A percentile compares a stretch with the other conserved stretches of the same genome.
phyloP scores from a whole-genome alignment of 345 rosid genomes.

The Brassica rapa region DNA sequence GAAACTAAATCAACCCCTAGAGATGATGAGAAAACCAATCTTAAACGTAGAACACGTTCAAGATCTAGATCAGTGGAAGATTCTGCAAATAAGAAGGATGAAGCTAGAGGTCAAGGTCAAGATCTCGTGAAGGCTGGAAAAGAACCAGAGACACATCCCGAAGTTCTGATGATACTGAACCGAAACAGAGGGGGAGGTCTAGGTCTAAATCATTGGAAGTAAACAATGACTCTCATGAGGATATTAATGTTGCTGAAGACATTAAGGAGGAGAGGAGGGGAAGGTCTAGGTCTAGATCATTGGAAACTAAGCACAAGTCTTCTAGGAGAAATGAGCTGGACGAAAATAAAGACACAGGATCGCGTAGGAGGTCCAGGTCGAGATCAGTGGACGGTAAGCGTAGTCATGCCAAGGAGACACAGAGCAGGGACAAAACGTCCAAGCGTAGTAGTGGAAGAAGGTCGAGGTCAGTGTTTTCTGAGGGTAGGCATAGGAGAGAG shows the following conservation, averaged over 20 bases:
- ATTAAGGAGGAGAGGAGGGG: conserved; percentile 48
- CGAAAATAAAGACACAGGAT: conserved; percentile 47
- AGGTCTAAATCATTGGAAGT: conserved; percentile 57
- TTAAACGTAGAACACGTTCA: conserved; percentile 49
- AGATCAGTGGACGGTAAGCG: conserved; percentile 61
- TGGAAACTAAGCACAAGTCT: conserved; percentile 42
- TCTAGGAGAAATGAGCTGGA: conserved; percentile 40
- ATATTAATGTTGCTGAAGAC: conserved; percentile 41
- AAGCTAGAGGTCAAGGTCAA: conserved; percentile 54
- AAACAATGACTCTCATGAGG: conserved; percentile 39
- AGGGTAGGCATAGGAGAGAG: conserved; percentile 48
- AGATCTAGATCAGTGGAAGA: conserved; percentile 63
- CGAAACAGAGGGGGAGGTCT: conserved; percentile 53
- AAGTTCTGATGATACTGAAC: conserved; percentile 49
- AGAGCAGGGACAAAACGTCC: conserved; percentile 53
- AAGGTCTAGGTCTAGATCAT: conserved; percentile 65
- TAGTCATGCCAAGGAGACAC: conserved; percentile 46
- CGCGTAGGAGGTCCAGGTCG: conserved; percentile 70
- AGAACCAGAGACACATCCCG: conserved; percentile 45
- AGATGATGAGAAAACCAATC: conserved; percentile 51
- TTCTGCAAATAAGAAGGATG: conserved; percentile 44
- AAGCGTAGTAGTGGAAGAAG: conserved; percentile 59
- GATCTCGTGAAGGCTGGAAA: conserved; percentile 51
- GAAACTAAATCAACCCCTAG: conserved; percentile 56
- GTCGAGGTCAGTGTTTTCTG: conserved; percentile 68